These are phyloP conservation scores for Cymbopogon flexuosus DNA, from an alignment of 202 grass and related monocot genomes.

Conservation along the genomic window DNA sequence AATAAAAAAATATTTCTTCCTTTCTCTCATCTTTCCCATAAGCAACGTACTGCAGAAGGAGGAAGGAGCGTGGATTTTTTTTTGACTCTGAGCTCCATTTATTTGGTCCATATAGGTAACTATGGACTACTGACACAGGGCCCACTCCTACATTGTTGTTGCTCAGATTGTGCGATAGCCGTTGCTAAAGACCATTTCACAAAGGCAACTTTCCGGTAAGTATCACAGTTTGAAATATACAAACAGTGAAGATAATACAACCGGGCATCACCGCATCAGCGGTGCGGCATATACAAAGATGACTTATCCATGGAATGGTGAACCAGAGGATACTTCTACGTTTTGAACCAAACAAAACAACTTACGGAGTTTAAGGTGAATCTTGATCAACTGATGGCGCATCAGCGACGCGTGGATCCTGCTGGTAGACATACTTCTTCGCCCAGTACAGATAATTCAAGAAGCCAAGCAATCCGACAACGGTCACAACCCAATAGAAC, in stretches of 20 bases:
- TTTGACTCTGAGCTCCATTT: too few relatives aligned
- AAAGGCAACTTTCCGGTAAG: neutral
- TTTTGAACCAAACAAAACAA: neutral
- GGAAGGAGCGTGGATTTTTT: too few relatives aligned
- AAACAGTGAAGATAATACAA: neutral
- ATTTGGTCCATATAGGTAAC: too few relatives aligned
- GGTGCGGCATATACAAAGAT: neutral
- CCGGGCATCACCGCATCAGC: neutral
- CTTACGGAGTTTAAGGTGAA: neutral
- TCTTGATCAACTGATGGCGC: neutral
- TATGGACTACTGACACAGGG: too few relatives aligned
- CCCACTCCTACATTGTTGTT: too few relatives aligned
- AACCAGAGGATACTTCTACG: neutral
- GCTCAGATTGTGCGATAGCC: neutral
- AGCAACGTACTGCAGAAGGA: too few relatives aligned
- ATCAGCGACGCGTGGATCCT: slow-evolving; percentile 36
- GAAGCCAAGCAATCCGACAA: slow-evolving; percentile 44
- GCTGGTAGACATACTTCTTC: slow-evolving; percentile 52
- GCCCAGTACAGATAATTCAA: slow-evolving; percentile 74
- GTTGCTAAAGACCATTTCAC: neutral
- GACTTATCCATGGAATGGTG: neutral
- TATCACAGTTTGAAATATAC: neutral
- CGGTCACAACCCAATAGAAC: slow-evolving; percentile 63
- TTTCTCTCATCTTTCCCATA: too few relatives aligned
- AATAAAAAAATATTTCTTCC: too few relatives aligned